Base-by-base conservation (phyloP, 768 basidiomycete species). In the Xanthoconium purpureum region DNA sequence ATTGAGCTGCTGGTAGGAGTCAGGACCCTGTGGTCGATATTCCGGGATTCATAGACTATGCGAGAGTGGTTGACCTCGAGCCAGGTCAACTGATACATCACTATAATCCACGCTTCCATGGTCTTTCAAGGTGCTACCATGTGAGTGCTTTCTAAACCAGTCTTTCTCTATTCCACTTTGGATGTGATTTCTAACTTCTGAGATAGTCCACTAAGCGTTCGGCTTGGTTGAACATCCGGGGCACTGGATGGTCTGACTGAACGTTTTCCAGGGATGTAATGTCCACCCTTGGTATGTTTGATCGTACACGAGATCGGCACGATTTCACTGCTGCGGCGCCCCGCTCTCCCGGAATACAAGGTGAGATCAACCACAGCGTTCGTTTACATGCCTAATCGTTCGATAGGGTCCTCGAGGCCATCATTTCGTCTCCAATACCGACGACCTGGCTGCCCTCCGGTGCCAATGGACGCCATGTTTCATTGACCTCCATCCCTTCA, bases 161-260 rank as follows among this genome's bases (percentile, higher is more conserved):
- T 20, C 45, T 28, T 28, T 35, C 32, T 15, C 12, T 45, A 20
- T 37, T 50, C 43, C 45, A 47, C 47, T 38, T 36, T 30, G 17
- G 8, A 28, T 15, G 39, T 38, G n/a, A 38, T 33, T 24, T 30
- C 52, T 49, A 18, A 33, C 48, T 10, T 47, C 36, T 39, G 24
- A n/a, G 18, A 54, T 42, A 17, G 44, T n/a, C 49, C 17, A 29
- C 30, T n/a, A 8, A 33, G 51, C n/a, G 30, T 38, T 38, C 30
- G 52, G 28, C 48, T 50, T 55, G 52, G 52, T 40, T 52, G 24
- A 43, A 53, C 51, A 46, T 42, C 46, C 57, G 48, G 40, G 33
- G 32, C 66, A 67, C 66, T 68, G 66, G 61, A 66, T 67, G 66
- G 66, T 68, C 47, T 47, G 54, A 42, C 47, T 49, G 38, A 49